These are phyloP conservation scores for Rhypophila decipiens DNA, from an alignment of 495 filamentous ascomycete species.

Conservation along the genomic window DNA sequence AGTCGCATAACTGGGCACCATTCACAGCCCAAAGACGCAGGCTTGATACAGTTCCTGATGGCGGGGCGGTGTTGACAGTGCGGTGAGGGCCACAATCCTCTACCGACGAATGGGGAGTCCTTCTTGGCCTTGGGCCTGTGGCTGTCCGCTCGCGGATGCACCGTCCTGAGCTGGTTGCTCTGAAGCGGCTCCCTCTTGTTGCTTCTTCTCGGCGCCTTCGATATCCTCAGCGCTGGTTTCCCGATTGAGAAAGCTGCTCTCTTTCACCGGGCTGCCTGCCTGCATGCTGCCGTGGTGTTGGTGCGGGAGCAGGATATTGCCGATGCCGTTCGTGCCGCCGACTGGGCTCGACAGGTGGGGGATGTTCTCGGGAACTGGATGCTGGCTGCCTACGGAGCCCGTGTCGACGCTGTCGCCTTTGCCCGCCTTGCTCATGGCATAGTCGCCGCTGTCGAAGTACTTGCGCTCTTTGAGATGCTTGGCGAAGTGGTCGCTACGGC, in stretches of 20 bases:
- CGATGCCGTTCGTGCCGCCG: conserved; percentile 38
- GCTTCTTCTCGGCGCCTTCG: conserved; percentile 6
- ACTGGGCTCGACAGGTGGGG: conserved; percentile 76
- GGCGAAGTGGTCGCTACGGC: conserved; percentile 90
- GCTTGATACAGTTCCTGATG: neutral
- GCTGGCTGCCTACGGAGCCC: conserved; percentile 86
- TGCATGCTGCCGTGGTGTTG: conserved; percentile 46
- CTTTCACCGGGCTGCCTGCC: conserved; percentile 77
- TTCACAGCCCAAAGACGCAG: neutral
- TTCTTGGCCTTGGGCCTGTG: conserved; percentile 32
- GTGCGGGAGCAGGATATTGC: conserved; percentile 33
- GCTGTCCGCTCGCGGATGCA: conserved; percentile 7
- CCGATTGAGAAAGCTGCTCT: conserved; percentile 74
- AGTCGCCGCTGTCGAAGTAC: conserved; percentile 98
- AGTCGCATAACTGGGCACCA: neutral
- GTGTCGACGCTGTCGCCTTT: conserved; percentile 93
- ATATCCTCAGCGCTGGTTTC: conserved; percentile 65
- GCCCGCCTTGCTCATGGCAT: conserved; percentile 95
- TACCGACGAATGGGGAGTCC: conserved; percentile 60
- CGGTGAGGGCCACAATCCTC: neutral
- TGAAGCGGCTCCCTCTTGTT: no score
- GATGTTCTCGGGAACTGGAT: conserved; percentile 94
- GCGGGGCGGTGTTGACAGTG: neutral
- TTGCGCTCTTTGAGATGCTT: conserved; percentile 98
- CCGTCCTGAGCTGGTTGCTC: conserved; percentile 10